Conservation (phyloP, 768 basidiomycete species). For the Ramaria rubella region DNA sequence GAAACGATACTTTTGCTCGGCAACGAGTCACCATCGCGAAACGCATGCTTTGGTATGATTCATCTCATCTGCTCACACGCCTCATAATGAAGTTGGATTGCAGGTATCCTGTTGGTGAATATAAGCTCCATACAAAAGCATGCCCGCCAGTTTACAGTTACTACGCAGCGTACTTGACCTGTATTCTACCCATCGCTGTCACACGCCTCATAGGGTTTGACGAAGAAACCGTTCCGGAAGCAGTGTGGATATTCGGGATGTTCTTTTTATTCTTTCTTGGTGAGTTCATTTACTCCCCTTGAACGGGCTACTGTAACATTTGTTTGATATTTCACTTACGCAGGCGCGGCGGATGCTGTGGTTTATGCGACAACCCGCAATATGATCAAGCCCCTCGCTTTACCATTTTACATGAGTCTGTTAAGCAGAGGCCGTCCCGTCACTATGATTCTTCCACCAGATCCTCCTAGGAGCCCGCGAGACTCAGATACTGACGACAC, state of each 20-base stretch:
- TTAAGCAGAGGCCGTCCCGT: background rate
- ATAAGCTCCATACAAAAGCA: background rate
- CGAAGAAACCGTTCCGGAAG: background rate
- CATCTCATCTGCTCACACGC: background rate
- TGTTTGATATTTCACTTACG: background rate
- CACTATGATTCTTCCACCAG: too few species aligned
- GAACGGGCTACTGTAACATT: background rate
- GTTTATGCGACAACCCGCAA: conserved; percentile 10
- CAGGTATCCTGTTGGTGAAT: conserved; percentile 11
- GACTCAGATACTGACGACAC: background rate
- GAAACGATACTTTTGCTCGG: background rate
- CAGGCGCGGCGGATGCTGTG: conserved; percentile 1
- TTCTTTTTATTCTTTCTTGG: conserved; percentile 6
- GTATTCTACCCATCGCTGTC: conserved; percentile 5
- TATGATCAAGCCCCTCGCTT: background rate
- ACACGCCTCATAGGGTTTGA: background rate
- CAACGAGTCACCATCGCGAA: conserved; percentile 5
- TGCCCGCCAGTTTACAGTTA: background rate
- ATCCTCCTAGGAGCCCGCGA: background rate
- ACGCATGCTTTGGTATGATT: conserved; percentile 1
- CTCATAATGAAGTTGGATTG: background rate
- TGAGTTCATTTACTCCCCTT: background rate
- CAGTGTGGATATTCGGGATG: conserved; percentile 3
- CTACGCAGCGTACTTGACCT: conserved; percentile 5
- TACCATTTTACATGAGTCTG: background rate